phyloP scores from a whole-genome alignment of 257 asterid genomes.

The Salvia miltiorrhiza region DNA sequence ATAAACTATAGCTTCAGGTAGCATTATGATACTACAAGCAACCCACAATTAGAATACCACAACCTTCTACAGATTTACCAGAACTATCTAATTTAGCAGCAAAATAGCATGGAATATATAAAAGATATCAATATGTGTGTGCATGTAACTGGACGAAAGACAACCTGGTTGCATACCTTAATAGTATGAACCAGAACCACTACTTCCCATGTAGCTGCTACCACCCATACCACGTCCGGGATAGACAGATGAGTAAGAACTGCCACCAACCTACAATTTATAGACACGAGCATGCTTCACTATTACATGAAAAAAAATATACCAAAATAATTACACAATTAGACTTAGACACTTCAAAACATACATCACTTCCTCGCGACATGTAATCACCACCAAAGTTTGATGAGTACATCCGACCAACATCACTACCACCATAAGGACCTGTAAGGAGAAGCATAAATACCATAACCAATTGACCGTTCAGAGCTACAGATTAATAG shows the following conservation, averaged over 20 bases:
- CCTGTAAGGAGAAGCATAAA: constrained; percentile 40
- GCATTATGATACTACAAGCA: constrained; percentile 1
- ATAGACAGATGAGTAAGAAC: constrained; percentile 82
- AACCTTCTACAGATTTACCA: constrained; percentile 3
- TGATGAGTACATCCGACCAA: constrained; percentile 81
- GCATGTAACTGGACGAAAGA: background rate
- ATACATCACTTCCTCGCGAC: constrained; percentile 81
- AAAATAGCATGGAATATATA: background rate
- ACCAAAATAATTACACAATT: background rate
- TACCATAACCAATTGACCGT: background rate
- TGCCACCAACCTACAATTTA: constrained; percentile 64
- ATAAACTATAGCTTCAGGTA: constrained; percentile 24
- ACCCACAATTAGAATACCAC: constrained; percentile 9
- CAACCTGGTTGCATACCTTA: constrained; percentile 44
- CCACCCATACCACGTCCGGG: constrained; percentile 79
- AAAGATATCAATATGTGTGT: background rate
- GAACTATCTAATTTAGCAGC: constrained; percentile 12
- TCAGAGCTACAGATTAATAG: background rate
- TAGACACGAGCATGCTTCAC: constrained; percentile 4
- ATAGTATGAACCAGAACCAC: constrained; percentile 86
- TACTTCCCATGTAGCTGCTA: constrained; percentile 71
- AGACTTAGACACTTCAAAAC: constrained; percentile 15
- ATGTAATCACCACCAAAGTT: constrained; percentile 72
- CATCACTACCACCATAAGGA: constrained; percentile 74
- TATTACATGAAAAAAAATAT: background rate